Conservation (phyloP, 495 filamentous ascomycete genomes). For the Penicillium lividum region DNA sequence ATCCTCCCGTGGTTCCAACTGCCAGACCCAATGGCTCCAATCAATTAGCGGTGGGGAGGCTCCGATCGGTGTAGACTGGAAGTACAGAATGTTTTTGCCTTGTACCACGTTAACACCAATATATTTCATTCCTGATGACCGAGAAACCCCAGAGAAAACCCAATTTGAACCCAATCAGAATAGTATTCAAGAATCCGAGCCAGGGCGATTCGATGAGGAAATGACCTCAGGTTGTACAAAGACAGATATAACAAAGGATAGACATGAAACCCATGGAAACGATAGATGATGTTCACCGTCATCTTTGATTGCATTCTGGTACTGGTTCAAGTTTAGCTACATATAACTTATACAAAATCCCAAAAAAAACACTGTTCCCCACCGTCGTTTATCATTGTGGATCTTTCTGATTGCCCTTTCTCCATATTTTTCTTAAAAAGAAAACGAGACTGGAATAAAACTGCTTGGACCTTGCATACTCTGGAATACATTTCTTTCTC, state of each 20-base stretch:
- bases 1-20: conserved; percentile 37
- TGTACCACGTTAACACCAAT: neutral
- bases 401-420: neutral
- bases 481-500: neutral
- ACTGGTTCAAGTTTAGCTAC: no score
- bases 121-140: neutral
- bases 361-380: neutral
- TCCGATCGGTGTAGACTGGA: conserved; percentile 16
- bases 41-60: conserved; percentile 22
- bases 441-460: neutral
- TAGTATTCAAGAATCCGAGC: neutral
- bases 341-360: neutral
- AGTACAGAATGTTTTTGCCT: neutral
- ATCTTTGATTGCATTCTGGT: neutral
- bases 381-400: conserved; percentile 1
- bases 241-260: neutral
- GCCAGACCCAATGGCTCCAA: conserved; percentile 32
- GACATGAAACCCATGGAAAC: neutral
- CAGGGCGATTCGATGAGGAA: neutral
- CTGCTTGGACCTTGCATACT: neutral
- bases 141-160: neutral
- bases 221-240: neutral
- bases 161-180: neutral
- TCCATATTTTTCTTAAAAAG: neutral
- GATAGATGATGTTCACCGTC: neutral